Conservation (phyloP, 352 stramenopile species). For the Blastocystis sp. region DNA sequence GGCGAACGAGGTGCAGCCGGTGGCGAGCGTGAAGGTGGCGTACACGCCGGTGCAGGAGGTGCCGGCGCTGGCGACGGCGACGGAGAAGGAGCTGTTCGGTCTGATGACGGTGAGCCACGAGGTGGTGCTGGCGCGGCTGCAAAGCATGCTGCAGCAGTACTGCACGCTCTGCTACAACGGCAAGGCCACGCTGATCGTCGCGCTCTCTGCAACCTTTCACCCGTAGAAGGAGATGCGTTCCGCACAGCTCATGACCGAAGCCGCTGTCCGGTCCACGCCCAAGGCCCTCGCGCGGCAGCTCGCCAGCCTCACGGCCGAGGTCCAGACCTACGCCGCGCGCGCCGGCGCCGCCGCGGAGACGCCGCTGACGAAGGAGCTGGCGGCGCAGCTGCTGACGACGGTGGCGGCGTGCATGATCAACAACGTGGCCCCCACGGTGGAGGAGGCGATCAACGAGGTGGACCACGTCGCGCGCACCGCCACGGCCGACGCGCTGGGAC, state of each 20-base stretch:
- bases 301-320: neutral
- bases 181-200: neutral
- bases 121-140: neutral
- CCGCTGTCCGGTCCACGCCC: neutral
- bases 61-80: neutral
- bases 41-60: neutral
- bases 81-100: neutral
- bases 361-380: neutral
- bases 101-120: neutral
- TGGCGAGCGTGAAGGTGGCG: neutral
- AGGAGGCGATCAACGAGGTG: neutral
- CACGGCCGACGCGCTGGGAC: neutral
- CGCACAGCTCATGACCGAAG: neutral
- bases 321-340: neutral
- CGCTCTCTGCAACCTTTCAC: neutral
- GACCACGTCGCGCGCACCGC: neutral
- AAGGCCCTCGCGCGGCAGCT: neutral
- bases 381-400: neutral
- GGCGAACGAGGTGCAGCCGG: neutral
- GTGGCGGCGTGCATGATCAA: slow-evolving; percentile 10
- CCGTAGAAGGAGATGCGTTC: neutral
- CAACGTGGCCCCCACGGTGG: neutral
- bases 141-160: neutral
- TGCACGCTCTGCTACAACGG: neutral
- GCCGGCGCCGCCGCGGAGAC: neutral